These are phyloP conservation scores for Chaetothyriales sp. DNA, from an alignment of 2,329 filamentous ascomycete genomes.

Conservation along the genomic window DNA sequence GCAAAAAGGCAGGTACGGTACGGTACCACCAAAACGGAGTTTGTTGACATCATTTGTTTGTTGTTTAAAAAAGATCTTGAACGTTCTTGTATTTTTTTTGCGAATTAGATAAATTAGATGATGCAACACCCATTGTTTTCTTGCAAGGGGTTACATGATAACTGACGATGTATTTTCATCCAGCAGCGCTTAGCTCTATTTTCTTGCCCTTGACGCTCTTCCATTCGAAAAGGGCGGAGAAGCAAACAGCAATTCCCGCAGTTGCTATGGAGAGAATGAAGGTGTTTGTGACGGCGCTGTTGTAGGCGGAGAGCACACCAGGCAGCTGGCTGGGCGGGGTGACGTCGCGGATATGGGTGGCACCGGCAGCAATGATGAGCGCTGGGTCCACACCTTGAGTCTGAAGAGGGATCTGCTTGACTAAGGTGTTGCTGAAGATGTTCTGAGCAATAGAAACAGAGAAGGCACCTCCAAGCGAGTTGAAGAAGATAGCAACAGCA, in stretches of 20 bases:
- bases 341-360: slow-evolving; percentile 27
- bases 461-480: slow-evolving; percentile 50
- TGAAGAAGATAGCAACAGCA: slow-evolving; percentile 41
- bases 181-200: slow-evolving; percentile 11
- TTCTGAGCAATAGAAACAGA: slow-evolving; percentile 51
- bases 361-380: slow-evolving; percentile 27
- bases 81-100: no score
- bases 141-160: no score
- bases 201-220: slow-evolving; percentile 18
- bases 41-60: no score
- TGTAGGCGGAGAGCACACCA: slow-evolving; percentile 24
- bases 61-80: no score
- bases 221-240: slow-evolving; percentile 17
- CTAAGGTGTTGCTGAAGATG: slow-evolving; percentile 50
- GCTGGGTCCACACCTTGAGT: slow-evolving; percentile 25
- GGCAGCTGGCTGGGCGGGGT: slow-evolving; percentile 22
- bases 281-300: slow-evolving; percentile 14
- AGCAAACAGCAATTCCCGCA: slow-evolving; percentile 11
- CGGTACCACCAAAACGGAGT: no score
- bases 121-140: no score
- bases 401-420: slow-evolving; percentile 34
- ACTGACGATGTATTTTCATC: background rate
- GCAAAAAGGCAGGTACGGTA: no score
- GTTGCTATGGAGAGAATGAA: slow-evolving; percentile 16
- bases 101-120: no score